Conservation (phyloP, 2,329 filamentous ascomycete genomes). For the Exophiala sideris region DNA sequence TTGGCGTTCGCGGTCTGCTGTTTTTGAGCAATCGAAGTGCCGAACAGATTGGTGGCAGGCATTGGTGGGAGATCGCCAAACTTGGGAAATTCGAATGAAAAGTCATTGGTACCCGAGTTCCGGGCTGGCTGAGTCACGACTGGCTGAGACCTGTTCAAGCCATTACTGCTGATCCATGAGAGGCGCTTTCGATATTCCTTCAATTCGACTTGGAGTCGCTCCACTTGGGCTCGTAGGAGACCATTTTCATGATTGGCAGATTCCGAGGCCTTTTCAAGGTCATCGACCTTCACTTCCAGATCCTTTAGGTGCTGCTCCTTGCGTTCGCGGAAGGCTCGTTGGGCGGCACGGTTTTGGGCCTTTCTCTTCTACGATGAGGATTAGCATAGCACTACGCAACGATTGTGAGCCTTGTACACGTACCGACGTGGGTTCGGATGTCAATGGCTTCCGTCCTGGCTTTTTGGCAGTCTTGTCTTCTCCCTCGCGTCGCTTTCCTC, state of each 20-base stretch:
- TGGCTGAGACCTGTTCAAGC: conserved; percentile 44
- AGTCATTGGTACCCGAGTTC: conserved; percentile 68
- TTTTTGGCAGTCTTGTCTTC: conserved; percentile 90
- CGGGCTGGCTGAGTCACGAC: conserved; percentile 38
- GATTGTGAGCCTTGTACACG: conserved; percentile 41
- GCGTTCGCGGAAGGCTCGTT: conserved; percentile 88
- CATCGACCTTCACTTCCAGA: conserved; percentile 55
- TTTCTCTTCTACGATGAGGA: conserved; percentile 56
- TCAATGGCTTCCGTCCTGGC: conserved; percentile 91
- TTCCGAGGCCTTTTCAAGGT: conserved; percentile 76
- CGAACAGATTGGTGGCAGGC: conserved; percentile 18
- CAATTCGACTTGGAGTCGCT: conserved; percentile 79
- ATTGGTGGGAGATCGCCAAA: conserved; percentile 68
- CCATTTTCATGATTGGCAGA: conserved; percentile 81
- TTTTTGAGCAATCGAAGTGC: conserved; percentile 8
- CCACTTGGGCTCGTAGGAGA: conserved; percentile 78
- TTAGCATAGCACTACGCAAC: conserved; percentile 5
- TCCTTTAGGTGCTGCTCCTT: conserved; percentile 73
- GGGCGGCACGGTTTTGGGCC: conserved; percentile 89
- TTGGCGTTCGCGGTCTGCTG: conserved; percentile 4
- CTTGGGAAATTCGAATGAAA: conserved; percentile 93
- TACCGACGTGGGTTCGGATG: conserved; percentile 92
- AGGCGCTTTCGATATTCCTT: conserved; percentile 87
- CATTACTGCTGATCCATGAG: conserved; percentile 56
- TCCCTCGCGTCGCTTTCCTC: conserved; percentile 74